Evolutionary conservation across 2,329 filamentous ascomycete species (phyloP).

Genomic region (Cercospora nicotianae): DNA sequence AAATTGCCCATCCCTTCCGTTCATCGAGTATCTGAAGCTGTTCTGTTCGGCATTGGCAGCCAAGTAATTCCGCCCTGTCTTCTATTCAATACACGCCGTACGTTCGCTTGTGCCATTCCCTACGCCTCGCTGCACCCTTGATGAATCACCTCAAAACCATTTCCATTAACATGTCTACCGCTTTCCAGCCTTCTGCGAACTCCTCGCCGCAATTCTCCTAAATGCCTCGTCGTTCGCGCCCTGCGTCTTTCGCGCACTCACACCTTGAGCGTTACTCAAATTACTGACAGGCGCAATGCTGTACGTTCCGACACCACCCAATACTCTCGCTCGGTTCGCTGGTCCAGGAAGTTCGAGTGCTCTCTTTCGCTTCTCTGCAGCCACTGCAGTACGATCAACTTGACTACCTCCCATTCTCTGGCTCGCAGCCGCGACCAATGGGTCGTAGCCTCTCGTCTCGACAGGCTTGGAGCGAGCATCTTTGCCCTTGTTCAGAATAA

Average conservation of each 20-base stretch:
- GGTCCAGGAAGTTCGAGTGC: conserved; percentile 54
- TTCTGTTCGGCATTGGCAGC: not conserved
- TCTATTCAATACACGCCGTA: not conserved
- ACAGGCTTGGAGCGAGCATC: conserved; percentile 88
- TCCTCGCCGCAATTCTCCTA: conserved; percentile 35
- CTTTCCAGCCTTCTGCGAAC: conserved; percentile 21
- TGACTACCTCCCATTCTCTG: conserved; percentile 35
- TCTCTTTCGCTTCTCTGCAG: conserved; percentile 53
- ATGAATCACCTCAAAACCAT: not conserved
- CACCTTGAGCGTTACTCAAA: conserved; percentile 35
- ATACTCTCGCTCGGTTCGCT: conserved; percentile 60
- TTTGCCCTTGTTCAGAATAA: conserved; percentile 80
- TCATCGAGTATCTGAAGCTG: not conserved
- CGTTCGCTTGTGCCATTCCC: not conserved
- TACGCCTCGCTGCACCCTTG: not conserved
- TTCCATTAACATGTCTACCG: conserved; percentile 10
- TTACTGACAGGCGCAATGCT: conserved; percentile 63
- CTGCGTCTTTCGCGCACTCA: conserved; percentile 28
- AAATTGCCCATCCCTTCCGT: not conserved
- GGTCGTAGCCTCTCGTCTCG: conserved; percentile 60
- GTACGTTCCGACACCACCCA: conserved; percentile 61
- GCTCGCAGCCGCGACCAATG: conserved; percentile 40
- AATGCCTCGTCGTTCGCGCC: conserved; percentile 38
- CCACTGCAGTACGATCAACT: conserved; percentile 43
- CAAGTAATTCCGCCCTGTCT: not conserved